Base-by-base conservation (phyloP, 2,329 filamentous ascomycete genomes). In the Gaeumannomyces sp. region DNA sequence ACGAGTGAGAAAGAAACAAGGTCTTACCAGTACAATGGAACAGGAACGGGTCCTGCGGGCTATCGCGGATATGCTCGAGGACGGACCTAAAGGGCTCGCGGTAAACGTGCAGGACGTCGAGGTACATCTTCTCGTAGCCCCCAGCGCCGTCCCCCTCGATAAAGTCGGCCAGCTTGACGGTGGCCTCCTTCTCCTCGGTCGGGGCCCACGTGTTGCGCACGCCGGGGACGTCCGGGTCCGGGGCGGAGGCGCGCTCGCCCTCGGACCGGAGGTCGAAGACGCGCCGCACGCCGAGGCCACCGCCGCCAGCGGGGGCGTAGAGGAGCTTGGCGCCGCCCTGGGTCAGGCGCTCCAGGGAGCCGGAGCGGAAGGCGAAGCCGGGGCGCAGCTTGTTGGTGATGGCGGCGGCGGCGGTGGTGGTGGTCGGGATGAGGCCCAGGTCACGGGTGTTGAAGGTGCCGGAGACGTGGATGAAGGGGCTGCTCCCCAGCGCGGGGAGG, bases 21-120 rank as follows among this genome's bases (percentile, higher is more conserved):
- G n/a, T 73, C 77, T 69, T 69, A 83, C 82, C 83, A 11, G 80
- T 83, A 70, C 83, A 86, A 70, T 86, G 83, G 57, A 85, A 80
- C 61, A 85, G 67, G 66, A 84, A 77, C 22, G 78, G 76, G 69
- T 82, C 77, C 0, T 70, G 65, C 10, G 78, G 77, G 14, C 75
- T 73, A 66, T 85, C 81, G 62, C 80, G 73, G 13, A 85, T 74
- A 65, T 80, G 79, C 69, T 81, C 76, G 31, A 85, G 74, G 7
- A 85, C 73, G 8, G 75, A 76, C 56, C 71, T 75, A 68, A 83
- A 78, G 27, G 73, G 76, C 8, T 75, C 75, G 63, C 65, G 68
- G 70, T 84, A 83, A 22, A 75, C 72, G 11, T 75, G 69, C 61
- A 82, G 68, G 59, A 84, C 76, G 63, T 78, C 76, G 66, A 83